A percentile compares a stretch with the other conserved stretches of the same genome.
Conservation (phyloP, 179 eudicot species). For the Amaranthus tricolor region DNA sequence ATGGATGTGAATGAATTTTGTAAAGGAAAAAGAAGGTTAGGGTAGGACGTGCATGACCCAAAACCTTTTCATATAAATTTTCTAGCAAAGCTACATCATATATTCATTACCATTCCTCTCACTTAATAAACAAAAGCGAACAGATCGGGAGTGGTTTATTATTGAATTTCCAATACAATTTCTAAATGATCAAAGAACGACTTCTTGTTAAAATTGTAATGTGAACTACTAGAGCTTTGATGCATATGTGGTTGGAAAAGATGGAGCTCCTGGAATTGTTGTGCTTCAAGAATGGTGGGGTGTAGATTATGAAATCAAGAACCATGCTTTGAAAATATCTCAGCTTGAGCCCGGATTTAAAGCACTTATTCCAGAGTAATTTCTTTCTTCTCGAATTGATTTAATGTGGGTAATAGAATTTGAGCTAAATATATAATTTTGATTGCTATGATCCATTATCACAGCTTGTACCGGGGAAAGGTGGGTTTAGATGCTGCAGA, state of each 20-base stretch:
- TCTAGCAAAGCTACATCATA: too few species aligned
- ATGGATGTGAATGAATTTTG: too few species aligned
- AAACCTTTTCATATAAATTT: too few species aligned
- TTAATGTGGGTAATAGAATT: not conserved
- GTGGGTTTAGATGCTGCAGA: slow-evolving; percentile 88
- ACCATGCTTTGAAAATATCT: slow-evolving; percentile 74
- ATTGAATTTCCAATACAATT: too few species aligned
- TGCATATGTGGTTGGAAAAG: slow-evolving; percentile 91
- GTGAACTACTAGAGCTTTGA: slow-evolving; percentile 57
- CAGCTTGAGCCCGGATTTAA: slow-evolving; percentile 70
- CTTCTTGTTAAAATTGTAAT: not conserved
- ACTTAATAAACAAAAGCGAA: too few species aligned
- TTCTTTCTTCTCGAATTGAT: not conserved
- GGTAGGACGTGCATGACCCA: too few species aligned
- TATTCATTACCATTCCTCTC: too few species aligned
- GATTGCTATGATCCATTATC: slow-evolving; percentile 1
- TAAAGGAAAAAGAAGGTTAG: too few species aligned
- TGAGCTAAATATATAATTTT: slow-evolving; percentile 14
- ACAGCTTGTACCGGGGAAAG: slow-evolving; percentile 89
- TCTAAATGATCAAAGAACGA: too few species aligned
- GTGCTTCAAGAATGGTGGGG: slow-evolving; percentile 99
- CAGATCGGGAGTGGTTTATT: too few species aligned
- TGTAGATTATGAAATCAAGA: slow-evolving; percentile 84
- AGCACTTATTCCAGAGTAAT: slow-evolving; percentile 87
- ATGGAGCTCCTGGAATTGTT: slow-evolving; percentile 89